Percentiles rank a stretch among this genome's conserved stretches.
Conservation (phyloP, 2,329 filamentous ascomycete species). For the Colletotrichum orchidophilum region DNA sequence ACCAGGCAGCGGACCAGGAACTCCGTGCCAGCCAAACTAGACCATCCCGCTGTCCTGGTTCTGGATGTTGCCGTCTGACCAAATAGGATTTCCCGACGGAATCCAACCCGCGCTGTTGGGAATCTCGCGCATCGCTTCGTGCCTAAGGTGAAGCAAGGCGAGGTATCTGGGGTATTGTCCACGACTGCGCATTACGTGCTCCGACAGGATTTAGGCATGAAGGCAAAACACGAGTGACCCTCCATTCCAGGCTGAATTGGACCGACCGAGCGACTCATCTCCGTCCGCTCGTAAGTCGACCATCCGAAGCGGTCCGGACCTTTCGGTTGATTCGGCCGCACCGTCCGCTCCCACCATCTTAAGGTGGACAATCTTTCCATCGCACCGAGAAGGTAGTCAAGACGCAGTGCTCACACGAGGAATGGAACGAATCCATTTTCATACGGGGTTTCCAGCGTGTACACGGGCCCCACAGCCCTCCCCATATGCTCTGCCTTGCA, state of each 20-base stretch:
- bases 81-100: not conserved
- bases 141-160: not conserved
- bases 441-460: not conserved
- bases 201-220: not conserved
- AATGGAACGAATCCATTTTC: not conserved
- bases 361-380: not conserved
- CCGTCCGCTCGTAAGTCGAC: not conserved
- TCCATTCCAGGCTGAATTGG: slow-evolving; percentile 2
- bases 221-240: not conserved
- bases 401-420: not conserved
- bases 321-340: slow-evolving; percentile 4
- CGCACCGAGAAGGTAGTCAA: not conserved
- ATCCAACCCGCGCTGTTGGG: not conserved
- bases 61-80: not conserved
- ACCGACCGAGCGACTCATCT: not conserved
- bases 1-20: not conserved
- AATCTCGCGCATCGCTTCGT: not conserved
- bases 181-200: not conserved
- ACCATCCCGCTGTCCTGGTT: not conserved
- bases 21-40: not conserved
- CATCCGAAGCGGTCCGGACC: not conserved
- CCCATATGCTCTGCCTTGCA: not conserved
- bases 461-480: not conserved
- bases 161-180: not conserved
- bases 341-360: not conserved